Conservation (phyloP, 208 protist species). For the Crithidia expoeki region DNA sequence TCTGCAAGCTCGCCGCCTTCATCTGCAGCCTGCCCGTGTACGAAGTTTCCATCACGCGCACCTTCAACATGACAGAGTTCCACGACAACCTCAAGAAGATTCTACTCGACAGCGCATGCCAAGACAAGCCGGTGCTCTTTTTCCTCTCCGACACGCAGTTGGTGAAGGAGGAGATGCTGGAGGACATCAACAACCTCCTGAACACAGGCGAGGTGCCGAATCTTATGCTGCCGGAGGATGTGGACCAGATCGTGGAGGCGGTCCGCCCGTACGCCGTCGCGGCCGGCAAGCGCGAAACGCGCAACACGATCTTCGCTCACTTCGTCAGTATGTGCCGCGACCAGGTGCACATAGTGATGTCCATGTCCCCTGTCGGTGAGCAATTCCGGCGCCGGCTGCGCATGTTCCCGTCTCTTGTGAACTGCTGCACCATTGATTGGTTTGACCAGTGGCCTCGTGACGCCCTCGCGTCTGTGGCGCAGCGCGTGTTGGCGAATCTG, state of each 20-base stretch:
- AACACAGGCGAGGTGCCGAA: slow-evolving; percentile 98
- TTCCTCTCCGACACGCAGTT: slow-evolving; percentile 96
- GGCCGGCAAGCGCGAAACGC: slow-evolving; percentile 93
- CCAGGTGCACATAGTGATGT: slow-evolving; percentile 96
- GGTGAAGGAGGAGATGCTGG: slow-evolving; percentile 95
- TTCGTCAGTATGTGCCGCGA: slow-evolving; percentile 95
- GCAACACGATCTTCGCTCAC: slow-evolving; percentile 91
- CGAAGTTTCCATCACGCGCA: slow-evolving; percentile 90
- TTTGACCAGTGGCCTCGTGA: slow-evolving; percentile 96
- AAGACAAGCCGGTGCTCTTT: slow-evolving; percentile 92
- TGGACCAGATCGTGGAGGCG: slow-evolving; percentile 93
- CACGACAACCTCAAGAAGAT: slow-evolving; percentile 93
- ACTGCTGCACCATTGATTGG: slow-evolving; percentile 99
- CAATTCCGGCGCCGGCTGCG: slow-evolving; percentile 94
- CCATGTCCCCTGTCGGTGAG: slow-evolving; percentile 96
- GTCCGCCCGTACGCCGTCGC: slow-evolving; percentile 83
- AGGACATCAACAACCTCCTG: slow-evolving; percentile 98
- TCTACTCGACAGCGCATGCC: slow-evolving; percentile 85
- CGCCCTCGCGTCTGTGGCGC: slow-evolving; percentile 92
- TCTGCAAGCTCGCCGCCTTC: slow-evolving; percentile 94
- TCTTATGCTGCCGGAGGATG: slow-evolving; percentile 95
- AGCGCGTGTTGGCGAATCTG: slow-evolving; percentile 67
- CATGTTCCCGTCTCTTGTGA: slow-evolving; percentile 98
- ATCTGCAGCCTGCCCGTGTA: slow-evolving; percentile 92
- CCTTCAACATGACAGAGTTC: slow-evolving; percentile 95